Conservation (phyloP, 768 basidiomycete genomes). For the Brasilioporus rufonigricans region DNA sequence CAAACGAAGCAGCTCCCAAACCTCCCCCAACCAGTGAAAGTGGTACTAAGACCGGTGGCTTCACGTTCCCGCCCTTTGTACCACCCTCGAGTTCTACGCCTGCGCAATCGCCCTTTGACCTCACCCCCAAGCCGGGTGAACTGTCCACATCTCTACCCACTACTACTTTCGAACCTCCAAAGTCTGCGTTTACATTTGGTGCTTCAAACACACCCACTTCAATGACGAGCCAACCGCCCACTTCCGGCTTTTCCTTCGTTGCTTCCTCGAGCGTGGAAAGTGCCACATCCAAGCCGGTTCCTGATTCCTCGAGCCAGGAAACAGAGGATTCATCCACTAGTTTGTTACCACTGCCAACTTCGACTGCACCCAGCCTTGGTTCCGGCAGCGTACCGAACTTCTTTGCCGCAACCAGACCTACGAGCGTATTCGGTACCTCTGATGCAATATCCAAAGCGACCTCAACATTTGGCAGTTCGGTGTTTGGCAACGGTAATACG, state of each 20-base stretch:
- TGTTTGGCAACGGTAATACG: constrained; percentile 21
- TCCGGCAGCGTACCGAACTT: constrained; percentile 20
- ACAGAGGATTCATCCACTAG: constrained; percentile 3
- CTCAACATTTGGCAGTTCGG: constrained; percentile 24
- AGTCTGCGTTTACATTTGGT: constrained; percentile 30
- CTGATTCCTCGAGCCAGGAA: constrained; percentile 11
- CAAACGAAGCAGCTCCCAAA: constrained; percentile 19
- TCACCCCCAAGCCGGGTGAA: constrained; percentile 21
- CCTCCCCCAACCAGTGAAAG: constrained; percentile 14
- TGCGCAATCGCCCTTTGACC: constrained; percentile 11
- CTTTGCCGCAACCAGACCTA: constrained; percentile 19
- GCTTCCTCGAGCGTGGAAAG: constrained; percentile 8
- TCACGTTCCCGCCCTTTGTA: constrained; percentile 26
- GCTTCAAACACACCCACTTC: constrained; percentile 4
- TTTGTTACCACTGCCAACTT: constrained; percentile 8
- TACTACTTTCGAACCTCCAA: constrained; percentile 20
- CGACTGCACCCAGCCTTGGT: constrained; percentile 15
- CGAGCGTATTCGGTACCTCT: constrained; percentile 15
- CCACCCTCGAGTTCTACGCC: constrained; percentile 17
- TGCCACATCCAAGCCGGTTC: constrained; percentile 1
- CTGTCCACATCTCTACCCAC: constrained; percentile 8
- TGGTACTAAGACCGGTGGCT: constrained; percentile 19
- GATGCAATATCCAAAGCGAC: constrained; percentile 23
- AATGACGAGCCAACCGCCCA: constrained; percentile 6
- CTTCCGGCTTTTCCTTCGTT: constrained; percentile 21